Base-by-base conservation (phyloP, 768 basidiomycete species). In the Russula vinacea region DNA sequence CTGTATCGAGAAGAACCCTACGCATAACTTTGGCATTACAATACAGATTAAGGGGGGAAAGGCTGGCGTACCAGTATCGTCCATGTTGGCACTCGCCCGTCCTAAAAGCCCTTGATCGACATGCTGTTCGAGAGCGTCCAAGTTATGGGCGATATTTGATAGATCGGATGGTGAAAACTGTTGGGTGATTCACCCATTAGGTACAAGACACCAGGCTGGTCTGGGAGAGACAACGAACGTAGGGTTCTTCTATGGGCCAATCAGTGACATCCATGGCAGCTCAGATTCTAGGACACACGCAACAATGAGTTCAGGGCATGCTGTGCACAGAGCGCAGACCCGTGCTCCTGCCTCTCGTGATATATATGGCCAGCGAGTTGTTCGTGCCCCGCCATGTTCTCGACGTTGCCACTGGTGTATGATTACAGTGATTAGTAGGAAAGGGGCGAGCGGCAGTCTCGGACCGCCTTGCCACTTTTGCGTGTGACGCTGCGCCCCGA, bases 1-100 rank as follows among this genome's bases (percentile, higher is more conserved):
- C 67, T 94, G 92, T 1, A 96, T 82, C 2, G 94, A 95, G 76
- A 97, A 97, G 74, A 92, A 97, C 1, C 92, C 91, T 92, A 68
- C 16, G 24, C 44, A 57, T 53, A 58, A 13, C 2, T 35, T 66
- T 56, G 29, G 66, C 19, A 42, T 13, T 52, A 11, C 56, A 22
- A 22, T 7, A 16, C 53, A 11, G 19, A 45, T 44, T 40, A 40
- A 37, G 14, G 44, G 35, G 33, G 19, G n/a, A 24, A 14, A 47
- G 14, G 35, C 40, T 24, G 6, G 44, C 70, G 39, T 65, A 85
- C 92, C 94, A 32, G 92, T 92, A 73, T 95, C 94, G 69, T 97
- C 94, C 89, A 94, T 92, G 71, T 97, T 97, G 64, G 81, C 78
- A 75, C 88, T 88, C 47, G 76, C 73, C 58, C 70, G 70, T 33